A percentile compares a stretch with the other conserved stretches of the same genome.
These are phyloP conservation scores for Oryza officinalis DNA, from an alignment of 176 grass and related monocot genomes.

Conservation along the genomic window DNA sequence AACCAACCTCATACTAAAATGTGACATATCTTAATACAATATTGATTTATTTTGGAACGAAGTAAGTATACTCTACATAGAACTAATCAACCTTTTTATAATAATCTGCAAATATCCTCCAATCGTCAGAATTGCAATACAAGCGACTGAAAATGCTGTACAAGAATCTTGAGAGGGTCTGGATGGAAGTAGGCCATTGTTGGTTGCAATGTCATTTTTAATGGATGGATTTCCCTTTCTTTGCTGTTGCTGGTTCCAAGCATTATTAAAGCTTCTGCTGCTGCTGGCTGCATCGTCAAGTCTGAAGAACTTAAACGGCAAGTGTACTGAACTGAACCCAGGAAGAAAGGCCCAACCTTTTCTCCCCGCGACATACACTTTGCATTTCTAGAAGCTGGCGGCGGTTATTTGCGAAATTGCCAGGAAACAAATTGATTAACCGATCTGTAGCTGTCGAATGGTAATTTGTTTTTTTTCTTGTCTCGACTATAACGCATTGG, in stretches of 20 bases:
- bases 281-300: background rate
- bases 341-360: background rate
- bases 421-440: no score
- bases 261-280: background rate
- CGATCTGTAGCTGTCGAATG: no score
- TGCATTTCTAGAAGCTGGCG: background rate
- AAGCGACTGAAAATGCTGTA: background rate
- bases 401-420: no score
- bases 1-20: no score
- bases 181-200: background rate
- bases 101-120: background rate
- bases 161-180: background rate
- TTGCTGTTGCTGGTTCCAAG: background rate
- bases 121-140: background rate
- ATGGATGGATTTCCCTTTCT: background rate
- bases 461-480: no score
- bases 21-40: no score
- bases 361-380: background rate
- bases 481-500: no score
- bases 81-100: background rate
- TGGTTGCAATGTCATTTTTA: slow-evolving; percentile 20
- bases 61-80: no score
- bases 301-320: slow-evolving; percentile 18
- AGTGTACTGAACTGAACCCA: background rate
- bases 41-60: no score